Evolutionary conservation across 331 rosid genomes (phyloP), one percentile per base, ranked within the genome.

Genomic region (Phaseolus coccineus): DNA sequence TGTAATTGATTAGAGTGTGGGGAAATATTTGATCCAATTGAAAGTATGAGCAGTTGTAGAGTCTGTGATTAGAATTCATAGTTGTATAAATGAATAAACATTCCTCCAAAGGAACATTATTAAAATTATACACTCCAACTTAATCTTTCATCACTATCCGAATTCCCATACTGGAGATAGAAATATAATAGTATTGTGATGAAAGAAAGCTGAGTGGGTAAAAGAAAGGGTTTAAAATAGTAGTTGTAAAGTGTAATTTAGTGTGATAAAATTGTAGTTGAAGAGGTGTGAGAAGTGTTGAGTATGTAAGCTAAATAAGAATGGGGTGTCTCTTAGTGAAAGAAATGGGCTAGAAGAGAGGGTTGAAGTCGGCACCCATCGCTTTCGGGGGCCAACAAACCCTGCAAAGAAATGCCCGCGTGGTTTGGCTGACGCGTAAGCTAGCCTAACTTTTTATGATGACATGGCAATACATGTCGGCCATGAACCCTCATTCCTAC

Each of bases 351-450:
- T 74, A 46, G 47, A 68, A 24, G 16, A 25, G 58, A 81, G 44
- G 82, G 22, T 37, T 22, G 57, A 22, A 87, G 94, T 91, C 94
- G 90, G 96, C 93, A 69, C 73, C 86, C n/a, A 68, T 87, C 88
- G 50, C 78, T 77, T 74, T 84, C 87, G 4, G 28, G 65, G 63
- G 14, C 51, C 69, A 85, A 83, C 91, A 85, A 74, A 44, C 62
- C 67, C 80, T 44, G 81, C 77, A 58, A 58, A 67, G 10, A 71
- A 80, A 80, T 59, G 81, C 65, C 82, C 83, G 85, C 87, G 82
- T 83, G 89, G 85, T 79, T 82, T 72, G 67, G 90, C 84, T 86
- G 88, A 78, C 81, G 59, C 58, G 65, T 24, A 78, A 56, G 39
- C 85, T 68, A 2, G 1, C 73, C 58, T 81, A 73, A 78, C 7